Percentiles rank a stretch among this genome's conserved stretches.
phyloP scores from a whole-genome alignment of 1,284 basidiomycete genomes.

The Malassezia psittaci region DNA sequence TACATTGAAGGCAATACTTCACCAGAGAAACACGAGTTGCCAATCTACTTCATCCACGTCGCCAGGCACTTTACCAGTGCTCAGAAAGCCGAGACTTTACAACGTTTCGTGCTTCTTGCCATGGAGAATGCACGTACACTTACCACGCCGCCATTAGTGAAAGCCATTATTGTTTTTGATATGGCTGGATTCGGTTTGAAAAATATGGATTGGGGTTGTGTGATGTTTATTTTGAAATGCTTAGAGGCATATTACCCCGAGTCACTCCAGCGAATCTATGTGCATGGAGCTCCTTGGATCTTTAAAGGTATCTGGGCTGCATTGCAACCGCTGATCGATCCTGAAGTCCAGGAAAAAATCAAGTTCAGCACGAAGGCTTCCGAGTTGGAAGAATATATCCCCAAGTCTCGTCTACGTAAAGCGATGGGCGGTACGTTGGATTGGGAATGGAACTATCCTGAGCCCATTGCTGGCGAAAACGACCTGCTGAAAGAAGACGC shows the following conservation, averaged over 20 bases:
- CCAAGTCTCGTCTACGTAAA: slow-evolving; percentile 35
- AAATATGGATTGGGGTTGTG: slow-evolving; percentile 48
- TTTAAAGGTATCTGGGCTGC: slow-evolving; percentile 48
- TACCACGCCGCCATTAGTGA: slow-evolving; percentile 42
- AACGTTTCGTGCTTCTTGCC: slow-evolving; percentile 45
- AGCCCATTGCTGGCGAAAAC: slow-evolving; percentile 43
- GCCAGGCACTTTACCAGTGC: slow-evolving; percentile 45
- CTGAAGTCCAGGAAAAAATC: slow-evolving; percentile 47
- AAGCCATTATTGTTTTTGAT: slow-evolving; percentile 44
- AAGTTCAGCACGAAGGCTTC: slow-evolving; percentile 42
- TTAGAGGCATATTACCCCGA: slow-evolving; percentile 47
- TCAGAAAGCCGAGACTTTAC: slow-evolving; percentile 45
- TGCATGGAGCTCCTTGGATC: slow-evolving; percentile 47
- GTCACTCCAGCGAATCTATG: slow-evolving; percentile 46
- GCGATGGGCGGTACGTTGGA: slow-evolving; percentile 47
- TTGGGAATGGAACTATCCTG: slow-evolving; percentile 47
- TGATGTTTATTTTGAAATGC: slow-evolving; percentile 46
- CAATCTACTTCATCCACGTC: slow-evolving; percentile 48
- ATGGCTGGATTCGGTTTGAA: slow-evolving; percentile 46
- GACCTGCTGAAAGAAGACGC: slow-evolving; percentile 39
- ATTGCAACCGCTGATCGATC: slow-evolving; percentile 45
- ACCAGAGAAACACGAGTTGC: slow-evolving; percentile 33
- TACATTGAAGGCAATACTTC: slow-evolving; percentile 45
- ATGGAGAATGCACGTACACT: slow-evolving; percentile 42
- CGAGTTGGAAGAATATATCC: slow-evolving; percentile 39